Evolutionary conservation across 75 land plant genomes (phyloP).

Genomic region (Sequoia sempervirens): DNA sequence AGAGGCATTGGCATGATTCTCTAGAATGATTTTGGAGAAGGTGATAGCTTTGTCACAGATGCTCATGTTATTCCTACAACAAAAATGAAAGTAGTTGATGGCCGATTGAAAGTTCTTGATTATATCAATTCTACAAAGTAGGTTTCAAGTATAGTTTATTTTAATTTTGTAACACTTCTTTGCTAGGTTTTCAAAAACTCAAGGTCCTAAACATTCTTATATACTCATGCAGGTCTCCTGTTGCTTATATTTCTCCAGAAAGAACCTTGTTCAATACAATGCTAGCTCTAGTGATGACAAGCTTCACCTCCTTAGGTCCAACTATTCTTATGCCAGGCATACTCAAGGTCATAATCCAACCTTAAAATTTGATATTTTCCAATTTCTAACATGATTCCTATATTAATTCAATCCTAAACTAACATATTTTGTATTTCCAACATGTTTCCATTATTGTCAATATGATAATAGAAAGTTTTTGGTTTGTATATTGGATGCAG

Average conservation of each 20-base stretch:
- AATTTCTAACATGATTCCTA: too few species aligned
- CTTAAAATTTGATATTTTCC: background rate
- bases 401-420: too few species aligned
- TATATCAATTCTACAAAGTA: conserved; percentile 58
- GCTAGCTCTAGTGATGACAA: conserved; percentile 60
- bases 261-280: conserved; percentile 20
- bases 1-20: conserved; percentile 66
- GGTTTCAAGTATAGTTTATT: background rate
- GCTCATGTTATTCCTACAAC: conserved; percentile 52
- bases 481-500: conserved; percentile 9
- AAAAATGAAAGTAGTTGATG: conserved; percentile 28
- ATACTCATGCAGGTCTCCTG: conserved; percentile 33
- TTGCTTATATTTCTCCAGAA: conserved; percentile 28
- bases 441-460: background rate
- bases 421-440: too few species aligned
- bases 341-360: conserved; percentile 34
- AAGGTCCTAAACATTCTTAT: background rate
- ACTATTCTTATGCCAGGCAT: conserved; percentile 44
- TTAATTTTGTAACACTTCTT: background rate
- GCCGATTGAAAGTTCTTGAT: conserved; percentile 14
- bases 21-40: conserved; percentile 27
- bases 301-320: conserved; percentile 67
- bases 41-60: conserved; percentile 35
- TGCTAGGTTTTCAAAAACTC: background rate
- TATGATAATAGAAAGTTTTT: background rate